Base-by-base conservation (phyloP, 2,329 filamentous ascomycete genomes). In the Coleophoma cylindrospora region DNA sequence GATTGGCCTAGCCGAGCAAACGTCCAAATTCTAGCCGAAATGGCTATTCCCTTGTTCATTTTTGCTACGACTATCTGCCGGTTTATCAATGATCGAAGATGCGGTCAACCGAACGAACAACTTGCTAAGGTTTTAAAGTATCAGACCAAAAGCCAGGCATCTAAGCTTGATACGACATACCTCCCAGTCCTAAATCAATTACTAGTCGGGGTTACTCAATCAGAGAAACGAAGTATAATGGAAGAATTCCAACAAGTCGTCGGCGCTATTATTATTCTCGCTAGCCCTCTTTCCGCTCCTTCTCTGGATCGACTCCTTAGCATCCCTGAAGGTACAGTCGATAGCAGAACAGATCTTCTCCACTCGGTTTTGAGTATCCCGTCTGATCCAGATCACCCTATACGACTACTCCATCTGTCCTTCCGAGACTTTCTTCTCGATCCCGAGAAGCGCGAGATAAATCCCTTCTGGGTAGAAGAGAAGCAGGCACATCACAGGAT, bases 351-450 rank as follows among this genome's bases (percentile, higher is more conserved):
- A 11, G 50, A 63, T 11, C 34, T 54, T 3, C 63, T 72, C 9
- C 65, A 70, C 50, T 68, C 69, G 0, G 62, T 71, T 5, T 45
- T 73, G 0, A 52, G 57, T 22, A 50, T 71, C 2, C 66, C 68
- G 2, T 45, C 45, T 3, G 38, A 56, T 9, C 1, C 48, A 9
- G 43, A 53, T 48, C 21, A 21, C 4, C 64, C 66, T 0, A 44
- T 71, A 4, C 59, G 57, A 14, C 50, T 66, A 0, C 57, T 66
- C 3, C 68, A 72, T 48, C 51, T 65, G 7, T 70, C 69, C 0
- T 72, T 73, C 41, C 62, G 64, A 3, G 68, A 72, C 50, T 73
- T 68, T 43, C 65, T 73, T 68, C 10, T 51, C 17, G 41, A 36
- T 14, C 34, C 22, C 9, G 22, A 43, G 47, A 3, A 56, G 50